Evolutionary conservation across 805 yeast species (phyloP), one percentile per base, ranked within the genome.

Genomic region (Yarrowia porcina): DNA sequence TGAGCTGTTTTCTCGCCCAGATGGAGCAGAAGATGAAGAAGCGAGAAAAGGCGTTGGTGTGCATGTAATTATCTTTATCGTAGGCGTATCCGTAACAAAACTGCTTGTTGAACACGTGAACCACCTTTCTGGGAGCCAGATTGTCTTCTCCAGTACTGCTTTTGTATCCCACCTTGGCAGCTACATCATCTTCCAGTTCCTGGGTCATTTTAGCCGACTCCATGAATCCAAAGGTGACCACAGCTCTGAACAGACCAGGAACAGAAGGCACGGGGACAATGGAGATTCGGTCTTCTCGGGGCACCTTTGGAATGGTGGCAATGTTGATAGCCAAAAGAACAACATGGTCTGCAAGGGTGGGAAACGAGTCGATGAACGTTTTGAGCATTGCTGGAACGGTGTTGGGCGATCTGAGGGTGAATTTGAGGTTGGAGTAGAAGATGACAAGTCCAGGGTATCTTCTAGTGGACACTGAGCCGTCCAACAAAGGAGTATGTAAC

Each of bases 81-180:
- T 39, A 41, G 23, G 61, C 35, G 47, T 30, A 28, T 18, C 61
- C 47, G 36, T 30, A 28, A 21, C 61, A 56, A n/a, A 27, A 30
- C 30, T 56, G 61, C 12, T 56, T 56, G 49, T 56, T 39, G 61
- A 56, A 56, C 30, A 56, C 61, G 15, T 56, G 61, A 0, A 56
- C 49, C 12, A 56, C 49, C 15, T 41, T 56, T 56, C 61, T 15
- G 9, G 47, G 49, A 8, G 56, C 39, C 39, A 49, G 21, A 2
- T 10, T 2, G 11, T 45, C 52, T 18, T 39, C 47, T 27, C 30
- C 38, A 2, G 15, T 10, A 1, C 11, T 13, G 54, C 33, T 49
- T 39, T 32, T 49, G 61, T 56, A 56, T 1, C 61, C 61, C 3
- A 56, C 61, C 23, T 32, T 56, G 4, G 9, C 11, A 4, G 50